Evolutionary conservation across 2,329 filamentous ascomycete genomes (phyloP).

Genomic region (Trichoderma harzianum): DNA sequence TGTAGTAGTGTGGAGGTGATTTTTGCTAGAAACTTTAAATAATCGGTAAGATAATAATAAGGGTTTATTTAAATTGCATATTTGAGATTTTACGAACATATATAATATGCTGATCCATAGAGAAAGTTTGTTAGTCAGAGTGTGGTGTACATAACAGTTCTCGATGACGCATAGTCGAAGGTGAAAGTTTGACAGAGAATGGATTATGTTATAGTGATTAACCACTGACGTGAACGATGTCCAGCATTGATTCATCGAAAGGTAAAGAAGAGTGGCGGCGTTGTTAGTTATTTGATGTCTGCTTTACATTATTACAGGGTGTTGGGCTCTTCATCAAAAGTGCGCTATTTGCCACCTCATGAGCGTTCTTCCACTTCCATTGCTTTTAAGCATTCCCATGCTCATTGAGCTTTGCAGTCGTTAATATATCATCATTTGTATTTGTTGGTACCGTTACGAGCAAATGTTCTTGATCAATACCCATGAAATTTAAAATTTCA

Average conservation of each 20-base stretch:
- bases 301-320: background rate
- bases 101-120: background rate
- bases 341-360: background rate
- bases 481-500: background rate
- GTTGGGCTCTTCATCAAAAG: background rate
- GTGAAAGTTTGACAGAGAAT: background rate
- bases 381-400: background rate
- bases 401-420: too few species aligned
- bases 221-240: slow-evolving; percentile 3
- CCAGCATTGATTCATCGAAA: background rate
- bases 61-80: background rate
- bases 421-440: too few species aligned
- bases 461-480: too few species aligned
- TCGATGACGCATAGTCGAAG: background rate
- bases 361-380: background rate
- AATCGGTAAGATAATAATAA: background rate
- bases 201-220: background rate
- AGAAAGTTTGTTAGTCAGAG: background rate
- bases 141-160: background rate
- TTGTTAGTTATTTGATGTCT: background rate
- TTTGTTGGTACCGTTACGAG: too few species aligned
- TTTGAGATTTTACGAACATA: background rate
- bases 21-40: background rate
- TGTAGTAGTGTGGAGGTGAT: slow-evolving; percentile 30
- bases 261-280: background rate